phyloP scores from a whole-genome alignment of 768 basidiomycete genomes.

The Cystofilobasidium capitatum region DNA sequence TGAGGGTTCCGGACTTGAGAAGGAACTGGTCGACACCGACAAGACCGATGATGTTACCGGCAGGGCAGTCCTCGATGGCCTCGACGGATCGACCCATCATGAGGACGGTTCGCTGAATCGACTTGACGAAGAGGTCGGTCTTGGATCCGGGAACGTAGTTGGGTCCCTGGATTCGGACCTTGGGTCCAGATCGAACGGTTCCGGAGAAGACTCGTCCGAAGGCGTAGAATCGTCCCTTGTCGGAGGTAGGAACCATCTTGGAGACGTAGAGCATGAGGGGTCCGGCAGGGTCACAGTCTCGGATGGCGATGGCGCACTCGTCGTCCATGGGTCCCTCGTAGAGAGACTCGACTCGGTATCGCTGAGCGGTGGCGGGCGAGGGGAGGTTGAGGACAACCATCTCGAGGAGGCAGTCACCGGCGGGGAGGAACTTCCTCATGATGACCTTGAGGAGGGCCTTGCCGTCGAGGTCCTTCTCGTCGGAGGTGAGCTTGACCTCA shows the following conservation, averaged over 20 bases:
- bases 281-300: constrained; percentile 90
- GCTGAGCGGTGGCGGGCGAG: constrained; percentile 91
- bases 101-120: constrained; percentile 94
- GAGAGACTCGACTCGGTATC: constrained; percentile 97
- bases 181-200: constrained; percentile 91
- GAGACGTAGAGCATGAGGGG: constrained; percentile 74
- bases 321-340: constrained; percentile 99
- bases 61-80: constrained; percentile 97
- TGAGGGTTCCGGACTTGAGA: constrained; percentile 97
- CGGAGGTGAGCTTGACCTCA: constrained; percentile 53
- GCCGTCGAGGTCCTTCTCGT: constrained; percentile 38
- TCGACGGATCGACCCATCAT: constrained; percentile 99
- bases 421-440: constrained; percentile 99
- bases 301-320: constrained; percentile 95
- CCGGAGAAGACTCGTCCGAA: constrained; percentile 99
- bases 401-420: constrained; percentile 95
- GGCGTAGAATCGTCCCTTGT: constrained; percentile 99
- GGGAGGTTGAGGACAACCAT: constrained; percentile 99
- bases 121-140: constrained; percentile 94
- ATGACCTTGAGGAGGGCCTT: constrained; percentile 59
- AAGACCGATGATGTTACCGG: constrained; percentile 97
- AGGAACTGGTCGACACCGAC: constrained; percentile 99
- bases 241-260: constrained; percentile 90
- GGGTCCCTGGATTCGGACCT: constrained; percentile 98
- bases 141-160: constrained; percentile 99